phyloP scores from a whole-genome alignment of 352 stramenopile species.

The Phytophthora pluvialis region DNA sequence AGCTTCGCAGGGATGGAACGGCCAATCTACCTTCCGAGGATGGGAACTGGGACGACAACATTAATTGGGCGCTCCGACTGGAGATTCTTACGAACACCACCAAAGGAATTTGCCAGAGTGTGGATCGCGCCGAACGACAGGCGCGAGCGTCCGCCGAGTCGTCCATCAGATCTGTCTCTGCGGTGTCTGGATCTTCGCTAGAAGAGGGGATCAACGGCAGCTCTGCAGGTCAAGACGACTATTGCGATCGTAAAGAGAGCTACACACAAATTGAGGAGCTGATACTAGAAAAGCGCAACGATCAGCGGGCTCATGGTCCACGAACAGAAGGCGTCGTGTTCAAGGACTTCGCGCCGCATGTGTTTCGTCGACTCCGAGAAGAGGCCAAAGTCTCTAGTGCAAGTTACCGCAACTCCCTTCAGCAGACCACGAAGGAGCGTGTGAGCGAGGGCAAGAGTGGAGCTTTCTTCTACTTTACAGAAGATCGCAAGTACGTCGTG shows the following conservation, averaged over 20 bases:
- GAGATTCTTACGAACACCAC: conserved; percentile 90
- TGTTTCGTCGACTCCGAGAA: conserved; percentile 75
- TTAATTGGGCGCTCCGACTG: conserved; percentile 87
- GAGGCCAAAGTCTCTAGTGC: conserved; percentile 64
- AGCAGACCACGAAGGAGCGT: conserved; percentile 79
- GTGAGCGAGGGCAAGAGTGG: conserved; percentile 86
- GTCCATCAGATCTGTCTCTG: conserved; percentile 30
- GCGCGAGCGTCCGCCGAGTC: conserved; percentile 46
- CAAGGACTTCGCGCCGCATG: conserved; percentile 82
- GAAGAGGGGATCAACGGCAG: conserved; percentile 25
- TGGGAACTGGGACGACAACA: conserved; percentile 58
- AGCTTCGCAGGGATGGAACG: conserved; percentile 64
- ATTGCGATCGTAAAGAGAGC: conserved; percentile 69
- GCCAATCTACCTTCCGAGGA: conserved; percentile 64
- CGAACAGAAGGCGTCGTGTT: conserved; percentile 73
- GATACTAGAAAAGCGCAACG: conserved; percentile 71
- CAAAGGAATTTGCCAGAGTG: conserved; percentile 81
- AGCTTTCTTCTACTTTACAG: conserved; percentile 86
- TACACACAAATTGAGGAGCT: conserved; percentile 83
- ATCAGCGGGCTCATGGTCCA: conserved; percentile 41
- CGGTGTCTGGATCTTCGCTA: conserved; percentile 22
- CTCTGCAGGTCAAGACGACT: conserved; percentile 35
- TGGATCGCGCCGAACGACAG: conserved; percentile 70
- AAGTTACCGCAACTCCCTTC: conserved; percentile 71
- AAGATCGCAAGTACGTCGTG: conserved; percentile 85